Evolutionary conservation across 73 alveolate genomes (phyloP).

Genomic region (Tetrahymena borealis): DNA sequence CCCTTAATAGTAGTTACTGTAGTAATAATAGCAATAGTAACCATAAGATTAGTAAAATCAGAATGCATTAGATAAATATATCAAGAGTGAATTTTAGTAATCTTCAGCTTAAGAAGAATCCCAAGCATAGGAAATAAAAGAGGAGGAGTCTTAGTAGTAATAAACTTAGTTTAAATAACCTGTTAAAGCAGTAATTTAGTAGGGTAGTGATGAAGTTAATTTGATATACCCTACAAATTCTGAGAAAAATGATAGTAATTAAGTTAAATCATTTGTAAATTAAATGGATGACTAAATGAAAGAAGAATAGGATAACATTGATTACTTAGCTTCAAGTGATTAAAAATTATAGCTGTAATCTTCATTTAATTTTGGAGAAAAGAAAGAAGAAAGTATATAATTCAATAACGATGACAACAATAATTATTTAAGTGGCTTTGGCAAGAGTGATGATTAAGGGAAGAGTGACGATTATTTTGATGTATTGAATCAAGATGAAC

Average conservation of each 20-base stretch:
- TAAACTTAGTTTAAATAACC: neutral
- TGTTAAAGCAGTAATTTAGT: neutral
- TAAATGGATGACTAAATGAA: neutral
- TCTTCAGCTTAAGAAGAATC: neutral
- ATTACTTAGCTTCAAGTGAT: neutral
- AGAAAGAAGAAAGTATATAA: neutral
- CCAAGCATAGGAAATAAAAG: neutral
- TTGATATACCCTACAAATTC: too few species aligned
- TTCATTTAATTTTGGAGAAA: neutral
- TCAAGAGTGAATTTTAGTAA: neutral
- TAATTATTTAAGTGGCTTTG: neutral
- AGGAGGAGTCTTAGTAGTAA: neutral
- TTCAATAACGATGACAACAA: neutral
- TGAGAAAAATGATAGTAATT: neutral
- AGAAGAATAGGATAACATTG: neutral
- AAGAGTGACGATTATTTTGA: neutral
- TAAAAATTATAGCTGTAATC: neutral
- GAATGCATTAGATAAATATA: neutral
- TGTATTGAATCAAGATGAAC: neutral
- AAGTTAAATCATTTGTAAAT: neutral
- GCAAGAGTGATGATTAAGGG: neutral
- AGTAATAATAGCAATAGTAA: neutral
- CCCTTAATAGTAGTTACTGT: neutral
- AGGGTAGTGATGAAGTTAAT: too few species aligned
- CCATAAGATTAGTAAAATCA: neutral